Base-by-base conservation (phyloP, 2,329 filamentous ascomycete genomes). In the Alternaria metachromatica region DNA sequence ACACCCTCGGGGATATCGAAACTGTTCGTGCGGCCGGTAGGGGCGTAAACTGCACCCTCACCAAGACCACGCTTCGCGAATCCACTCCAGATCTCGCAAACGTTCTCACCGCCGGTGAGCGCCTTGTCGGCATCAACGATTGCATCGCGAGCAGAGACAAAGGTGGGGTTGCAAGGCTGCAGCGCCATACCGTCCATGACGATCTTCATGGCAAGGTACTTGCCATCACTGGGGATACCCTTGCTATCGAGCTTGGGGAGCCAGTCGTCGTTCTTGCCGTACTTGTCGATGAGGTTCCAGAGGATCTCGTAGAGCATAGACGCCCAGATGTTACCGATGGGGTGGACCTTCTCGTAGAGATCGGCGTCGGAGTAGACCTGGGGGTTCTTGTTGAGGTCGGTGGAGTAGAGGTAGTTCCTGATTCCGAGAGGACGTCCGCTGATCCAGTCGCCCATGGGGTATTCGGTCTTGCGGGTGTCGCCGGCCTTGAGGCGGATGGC, bases 1-100 rank as follows among this genome's bases (percentile, higher is more conserved):
- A 68, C 63, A 9, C 66, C 69, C 18, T 66, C 60, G 0, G 76
- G 76, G 2, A 78, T 53, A 26, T 65, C 67, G 46, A 74, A 75
- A 55, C 66, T 72, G 25, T 73, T 64, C 1, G 66, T 73, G 37
- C 76, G 67, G 1, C 23, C 56, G 58, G 37, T 66, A 3, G 62
- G n/a, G 43, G 62, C 66, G 62, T 75, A 77, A 23, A 58, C 64
- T 0, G 76, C 77, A 37, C 66, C 69, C 28, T 69, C 63, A 33
- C 86, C 86, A 3, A 88, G 73, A n/a, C 86, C 86, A 50, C 86
- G 79, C 82, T 87, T 88, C 2, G 86, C 86, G 68, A 88, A 88
- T 0, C 71, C 86, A 13, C 68, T 84, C 86, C 87, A 88, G 62
- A 88, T 76, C 67, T 82, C 80, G 57, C 86, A 88, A 12, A 70